phyloP scores from a whole-genome alignment of 305 asterid genomes.

The Fraxinus angustifolia region DNA sequence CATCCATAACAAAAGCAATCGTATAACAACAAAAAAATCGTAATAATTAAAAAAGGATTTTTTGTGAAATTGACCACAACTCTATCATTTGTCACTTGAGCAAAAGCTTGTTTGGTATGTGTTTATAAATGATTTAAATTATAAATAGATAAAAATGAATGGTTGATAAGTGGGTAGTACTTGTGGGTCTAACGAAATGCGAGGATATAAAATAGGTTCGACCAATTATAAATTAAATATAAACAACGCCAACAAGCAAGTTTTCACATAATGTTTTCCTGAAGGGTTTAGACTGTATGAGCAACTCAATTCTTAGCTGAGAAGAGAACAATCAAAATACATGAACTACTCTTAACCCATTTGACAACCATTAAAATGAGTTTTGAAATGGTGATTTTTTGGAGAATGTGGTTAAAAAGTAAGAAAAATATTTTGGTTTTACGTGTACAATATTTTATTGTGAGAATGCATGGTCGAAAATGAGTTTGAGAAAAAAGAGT shows the following conservation, averaged over 20 bases:
- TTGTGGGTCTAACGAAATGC: too few species aligned
- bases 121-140: not conserved
- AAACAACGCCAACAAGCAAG: not conserved
- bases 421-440: too few species aligned
- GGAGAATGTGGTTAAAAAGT: not conserved
- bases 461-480: not conserved
- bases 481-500: not conserved
- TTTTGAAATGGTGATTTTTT: not conserved
- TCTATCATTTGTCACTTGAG: not conserved
- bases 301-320: not conserved
- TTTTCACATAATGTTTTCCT: not conserved
- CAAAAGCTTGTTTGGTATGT: not conserved
- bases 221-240: not conserved
- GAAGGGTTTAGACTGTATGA: not conserved
- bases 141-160: not conserved
- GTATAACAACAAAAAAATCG: not conserved
- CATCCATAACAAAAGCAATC: not conserved
- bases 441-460: not conserved
- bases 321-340: not conserved
- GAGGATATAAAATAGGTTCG: not conserved
- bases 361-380: not conserved
- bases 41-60: not conserved
- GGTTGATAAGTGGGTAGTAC: too few species aligned
- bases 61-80: not conserved
- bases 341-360: not conserved